These are phyloP conservation scores for Alternaria postmessia DNA, from an alignment of 2,329 filamentous ascomycete species.

Conservation along the genomic window DNA sequence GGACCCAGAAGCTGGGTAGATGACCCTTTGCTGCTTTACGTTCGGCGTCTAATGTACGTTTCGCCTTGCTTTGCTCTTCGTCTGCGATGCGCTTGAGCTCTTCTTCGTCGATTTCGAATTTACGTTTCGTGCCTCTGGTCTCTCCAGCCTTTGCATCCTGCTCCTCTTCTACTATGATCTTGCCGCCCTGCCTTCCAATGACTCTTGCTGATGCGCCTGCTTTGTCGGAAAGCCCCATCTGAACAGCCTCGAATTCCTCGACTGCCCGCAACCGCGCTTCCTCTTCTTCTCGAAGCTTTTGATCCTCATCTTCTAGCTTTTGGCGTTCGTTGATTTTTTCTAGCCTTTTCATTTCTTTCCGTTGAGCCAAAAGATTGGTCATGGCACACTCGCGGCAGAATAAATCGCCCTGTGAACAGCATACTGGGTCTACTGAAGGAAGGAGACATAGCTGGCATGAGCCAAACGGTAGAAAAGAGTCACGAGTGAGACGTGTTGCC, in stretches of 20 bases:
- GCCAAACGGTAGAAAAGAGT: constrained; percentile 91
- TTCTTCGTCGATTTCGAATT: constrained; percentile 80
- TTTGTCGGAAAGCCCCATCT: constrained; percentile 67
- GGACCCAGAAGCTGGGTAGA: constrained; percentile 92
- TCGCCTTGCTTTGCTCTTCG: constrained; percentile 74
- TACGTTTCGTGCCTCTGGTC: constrained; percentile 68
- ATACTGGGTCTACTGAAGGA: constrained; percentile 80
- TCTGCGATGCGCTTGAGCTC: constrained; percentile 75
- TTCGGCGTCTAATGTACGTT: constrained; percentile 75
- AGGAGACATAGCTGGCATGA: constrained; percentile 89
- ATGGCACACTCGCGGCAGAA: constrained; percentile 97
- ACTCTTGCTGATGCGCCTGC: constrained; percentile 47
- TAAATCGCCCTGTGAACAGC: constrained; percentile 80
- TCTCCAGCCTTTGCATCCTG: constrained; percentile 39
- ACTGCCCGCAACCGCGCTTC: constrained; percentile 76
- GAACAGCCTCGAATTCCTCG: constrained; percentile 82
- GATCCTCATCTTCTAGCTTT: constrained; percentile 68
- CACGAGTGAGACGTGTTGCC: constrained; percentile 83
- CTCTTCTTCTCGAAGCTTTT: constrained; percentile 67
- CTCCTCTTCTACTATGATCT: constrained; percentile 54
- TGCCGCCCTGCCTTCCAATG: constrained; percentile 54
- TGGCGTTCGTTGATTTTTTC: constrained; percentile 71
- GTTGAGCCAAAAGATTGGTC: constrained; percentile 87
- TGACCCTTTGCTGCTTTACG: constrained; percentile 70
- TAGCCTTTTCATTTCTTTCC: constrained; percentile 86